Evolutionary conservation across 257 asterid genomes (phyloP).

Genomic region (Gentiana macrophylla): DNA sequence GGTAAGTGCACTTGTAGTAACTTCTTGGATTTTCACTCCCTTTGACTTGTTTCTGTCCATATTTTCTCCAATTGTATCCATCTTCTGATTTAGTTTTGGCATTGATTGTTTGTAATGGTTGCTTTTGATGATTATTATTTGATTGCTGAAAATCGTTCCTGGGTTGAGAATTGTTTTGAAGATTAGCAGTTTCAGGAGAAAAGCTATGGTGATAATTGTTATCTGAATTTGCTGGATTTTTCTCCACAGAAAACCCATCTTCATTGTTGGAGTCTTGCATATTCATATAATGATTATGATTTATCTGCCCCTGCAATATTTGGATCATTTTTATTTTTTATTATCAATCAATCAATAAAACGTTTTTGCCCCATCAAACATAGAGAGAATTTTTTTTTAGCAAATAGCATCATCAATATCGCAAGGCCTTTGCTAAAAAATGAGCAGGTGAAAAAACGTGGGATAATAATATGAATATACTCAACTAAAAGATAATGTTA

Average conservation of each 20-base stretch:
- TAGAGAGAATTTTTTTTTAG: too few relatives aligned
- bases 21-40: conserved; percentile 93
- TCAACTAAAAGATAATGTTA: too few relatives aligned
- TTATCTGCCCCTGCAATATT: conserved; percentile 23
- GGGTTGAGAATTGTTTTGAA: conserved; percentile 22
- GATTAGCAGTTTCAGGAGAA: conserved; percentile 30
- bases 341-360: not conserved
- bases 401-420: too few relatives aligned
- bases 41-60: conserved; percentile 85
- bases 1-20: conserved; percentile 71
- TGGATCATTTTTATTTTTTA: not conserved
- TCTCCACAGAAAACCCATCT: conserved; percentile 20
- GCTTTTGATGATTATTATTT: conserved; percentile 20
- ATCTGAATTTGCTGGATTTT: conserved; percentile 19
- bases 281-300: conserved; percentile 33
- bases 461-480: too few relatives aligned
- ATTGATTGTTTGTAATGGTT: conserved; percentile 22
- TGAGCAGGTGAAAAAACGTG: too few relatives aligned
- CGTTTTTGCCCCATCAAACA: too few relatives aligned
- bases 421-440: too few relatives aligned
- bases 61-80: conserved; percentile 88
- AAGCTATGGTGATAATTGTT: conserved; percentile 20
- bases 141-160: conserved; percentile 6
- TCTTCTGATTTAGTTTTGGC: conserved; percentile 47
- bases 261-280: conserved; percentile 25